Evolutionary conservation across 2,329 filamentous ascomycete species (phyloP).

Genomic region (Fusarium tuaranense): DNA sequence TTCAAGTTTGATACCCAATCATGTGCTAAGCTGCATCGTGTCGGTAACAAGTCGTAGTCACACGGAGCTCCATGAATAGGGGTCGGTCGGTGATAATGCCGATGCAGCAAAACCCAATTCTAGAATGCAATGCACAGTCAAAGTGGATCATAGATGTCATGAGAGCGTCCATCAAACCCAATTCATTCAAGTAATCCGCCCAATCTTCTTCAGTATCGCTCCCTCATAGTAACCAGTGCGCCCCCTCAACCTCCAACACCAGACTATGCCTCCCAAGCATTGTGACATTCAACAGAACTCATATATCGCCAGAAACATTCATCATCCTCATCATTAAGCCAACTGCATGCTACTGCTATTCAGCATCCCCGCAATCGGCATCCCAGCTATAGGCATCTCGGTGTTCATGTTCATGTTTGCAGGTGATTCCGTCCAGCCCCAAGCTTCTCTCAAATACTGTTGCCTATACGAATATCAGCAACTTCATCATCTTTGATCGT

Average conservation of each 20-base stretch:
- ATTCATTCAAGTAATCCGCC: neutral
- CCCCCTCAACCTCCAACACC: neutral
- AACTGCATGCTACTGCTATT: constrained; percentile 26
- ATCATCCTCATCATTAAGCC: neutral
- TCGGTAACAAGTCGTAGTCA: neutral
- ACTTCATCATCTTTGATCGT: fast-evolving
- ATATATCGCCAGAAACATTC: neutral
- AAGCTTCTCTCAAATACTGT: constrained; percentile 39
- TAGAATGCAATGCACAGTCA: neutral
- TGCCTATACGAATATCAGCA: constrained; percentile 27
- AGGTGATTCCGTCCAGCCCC: constrained; percentile 42
- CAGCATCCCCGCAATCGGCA: constrained; percentile 25
- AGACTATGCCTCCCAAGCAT: neutral
- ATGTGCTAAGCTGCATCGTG: neutral
- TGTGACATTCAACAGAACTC: neutral
- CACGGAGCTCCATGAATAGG: neutral
- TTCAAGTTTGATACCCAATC: neutral
- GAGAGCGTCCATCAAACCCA: neutral
- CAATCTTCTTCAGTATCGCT: neutral
- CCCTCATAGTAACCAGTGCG: neutral
- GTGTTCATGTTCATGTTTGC: constrained; percentile 8
- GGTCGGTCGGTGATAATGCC: neutral
- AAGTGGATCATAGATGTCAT: neutral
- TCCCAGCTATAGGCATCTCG: constrained; percentile 38
- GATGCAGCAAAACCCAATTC: neutral